These are phyloP conservation scores for Fagopyrum esculentum DNA, from an alignment of 148 eudicot species.

Conservation along the genomic window DNA sequence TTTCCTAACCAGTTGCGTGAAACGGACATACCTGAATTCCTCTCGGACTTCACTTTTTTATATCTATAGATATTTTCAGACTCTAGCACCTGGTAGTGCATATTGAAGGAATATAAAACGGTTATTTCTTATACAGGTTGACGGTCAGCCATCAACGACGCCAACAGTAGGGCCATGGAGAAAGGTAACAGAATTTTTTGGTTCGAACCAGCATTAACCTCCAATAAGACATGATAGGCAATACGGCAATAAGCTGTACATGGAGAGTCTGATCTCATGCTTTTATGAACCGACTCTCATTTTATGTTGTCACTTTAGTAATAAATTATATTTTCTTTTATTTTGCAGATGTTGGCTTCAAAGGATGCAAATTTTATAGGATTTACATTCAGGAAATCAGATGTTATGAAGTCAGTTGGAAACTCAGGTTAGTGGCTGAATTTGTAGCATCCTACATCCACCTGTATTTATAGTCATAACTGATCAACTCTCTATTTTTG, in stretches of 20 bases:
- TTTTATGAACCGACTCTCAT: neutral
- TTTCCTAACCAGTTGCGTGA: neutral
- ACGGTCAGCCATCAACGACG: constrained; percentile 35
- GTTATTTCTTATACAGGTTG: constrained; percentile 28
- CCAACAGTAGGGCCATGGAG: constrained; percentile 68
- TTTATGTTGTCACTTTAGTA: neutral
- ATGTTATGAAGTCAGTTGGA: constrained; percentile 42
- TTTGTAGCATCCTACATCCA: neutral
- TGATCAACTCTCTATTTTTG: neutral
- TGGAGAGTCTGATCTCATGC: neutral
- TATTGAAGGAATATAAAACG: neutral
- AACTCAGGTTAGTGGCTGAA: constrained; percentile 37
- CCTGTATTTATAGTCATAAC: neutral
- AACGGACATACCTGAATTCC: neutral
- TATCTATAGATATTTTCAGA: neutral
- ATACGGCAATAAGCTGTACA: neutral
- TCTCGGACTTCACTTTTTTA: neutral
- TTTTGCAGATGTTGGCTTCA: constrained; percentile 67
- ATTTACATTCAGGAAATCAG: constrained; percentile 67
- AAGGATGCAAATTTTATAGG: constrained; percentile 74
- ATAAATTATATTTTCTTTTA: neutral
- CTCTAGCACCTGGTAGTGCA: neutral
- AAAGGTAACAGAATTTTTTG: constrained; percentile 32
- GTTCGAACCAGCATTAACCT: neutral
- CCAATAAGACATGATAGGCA: neutral